Evolutionary conservation across 2,329 filamentous ascomycete species (phyloP), one percentile per base, ranked within the genome.

Genomic region (Exophiala bonariae): DNA sequence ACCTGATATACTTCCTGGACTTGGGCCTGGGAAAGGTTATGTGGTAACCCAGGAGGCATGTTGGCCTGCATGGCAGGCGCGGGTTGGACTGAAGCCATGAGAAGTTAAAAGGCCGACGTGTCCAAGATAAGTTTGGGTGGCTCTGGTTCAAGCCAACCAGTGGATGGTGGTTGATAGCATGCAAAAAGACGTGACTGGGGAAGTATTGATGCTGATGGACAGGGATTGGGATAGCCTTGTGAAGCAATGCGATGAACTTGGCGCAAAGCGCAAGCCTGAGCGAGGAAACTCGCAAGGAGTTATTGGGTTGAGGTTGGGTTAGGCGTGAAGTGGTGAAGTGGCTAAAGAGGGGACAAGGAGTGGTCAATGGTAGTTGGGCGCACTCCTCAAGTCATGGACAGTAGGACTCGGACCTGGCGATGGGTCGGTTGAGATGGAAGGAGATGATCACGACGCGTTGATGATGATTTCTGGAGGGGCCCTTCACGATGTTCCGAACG

Each of bases 41-140:
- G 73, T 45, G 83, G 78, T 66, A 90, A 75, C 23, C 23, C 23
- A 52, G 76, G 75, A 37, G 72, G 76, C 60, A 80, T 81, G 55
- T 80, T 79, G 65, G 85, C 79, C 68, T 85, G 81, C 69, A 86
- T 80, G 61, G 81, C 80, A 55, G 85, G 81, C 56, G 83, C 78
- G 62, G 82, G 72, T 73, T 93, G 88, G 63, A 90, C 83, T 55
- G 87, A 91, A 67, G 89, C 85, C 89, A 95, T 95, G 63, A 50
- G 78, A 70, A 57, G 43, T 34, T 38, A 22, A 44, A 36, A 41
- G 40, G 31, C 39, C 33, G 10, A 36, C 39, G 20, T 31, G 38
- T 48, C 31, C 28, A 35, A 17, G 31, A 20, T 30, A 40, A 36
- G 16, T 30, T 28, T n/a, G 40, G 47, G 44, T 22, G 34, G 37